Evolutionary conservation across 129 eudicot species (phyloP).

Genomic region (Mikania micrantha): DNA sequence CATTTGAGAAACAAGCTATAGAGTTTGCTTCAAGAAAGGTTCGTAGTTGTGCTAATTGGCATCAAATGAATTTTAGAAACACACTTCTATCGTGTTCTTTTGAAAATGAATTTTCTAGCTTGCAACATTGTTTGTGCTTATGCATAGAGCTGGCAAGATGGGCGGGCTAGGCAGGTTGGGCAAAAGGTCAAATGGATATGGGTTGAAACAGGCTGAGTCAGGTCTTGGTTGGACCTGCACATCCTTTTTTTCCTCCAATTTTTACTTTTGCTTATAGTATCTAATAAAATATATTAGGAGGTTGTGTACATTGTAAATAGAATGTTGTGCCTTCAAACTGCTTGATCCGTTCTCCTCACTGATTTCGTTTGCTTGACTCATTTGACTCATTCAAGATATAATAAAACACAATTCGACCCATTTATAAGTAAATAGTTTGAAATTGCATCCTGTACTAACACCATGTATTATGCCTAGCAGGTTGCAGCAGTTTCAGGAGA

Average conservation of each 20-base stretch:
- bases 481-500: conserved; percentile 99
- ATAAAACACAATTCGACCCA: background rate
- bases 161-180: background rate
- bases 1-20: conserved; percentile 88
- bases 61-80: background rate
- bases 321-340: background rate
- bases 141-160: background rate
- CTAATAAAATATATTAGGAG: background rate
- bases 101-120: conserved; percentile 1
- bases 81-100: background rate
- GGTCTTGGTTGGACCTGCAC: background rate
- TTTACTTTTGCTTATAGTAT: background rate
- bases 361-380: background rate
- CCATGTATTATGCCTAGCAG: conserved; percentile 25
- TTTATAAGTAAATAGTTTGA: conserved; percentile 1
- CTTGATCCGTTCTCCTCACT: background rate
- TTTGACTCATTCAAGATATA: background rate
- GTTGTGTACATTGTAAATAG: background rate
- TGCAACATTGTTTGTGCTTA: conserved; percentile 2
- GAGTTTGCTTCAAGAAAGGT: conserved; percentile 99
- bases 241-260: background rate
- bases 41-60: background rate
- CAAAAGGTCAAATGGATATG: background rate
- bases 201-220: background rate
- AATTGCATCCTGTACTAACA: background rate